A percentile compares a stretch with the other conserved stretches of the same genome.
phyloP scores from a whole-genome alignment of 1,139 yeast genomes.

The Geotrichum reessii region DNA sequence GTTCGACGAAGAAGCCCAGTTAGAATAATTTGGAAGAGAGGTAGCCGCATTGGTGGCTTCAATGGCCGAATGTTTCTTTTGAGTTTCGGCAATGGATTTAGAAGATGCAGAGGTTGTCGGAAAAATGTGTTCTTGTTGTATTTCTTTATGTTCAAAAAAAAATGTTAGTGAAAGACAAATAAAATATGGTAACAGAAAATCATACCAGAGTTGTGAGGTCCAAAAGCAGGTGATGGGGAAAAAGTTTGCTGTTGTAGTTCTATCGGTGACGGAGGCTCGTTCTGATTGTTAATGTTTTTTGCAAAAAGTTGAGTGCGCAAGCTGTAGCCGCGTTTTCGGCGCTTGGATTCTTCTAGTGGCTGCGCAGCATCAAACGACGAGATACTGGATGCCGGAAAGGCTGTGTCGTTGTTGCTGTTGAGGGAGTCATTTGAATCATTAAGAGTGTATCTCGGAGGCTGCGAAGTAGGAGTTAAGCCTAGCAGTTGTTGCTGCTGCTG shows the following conservation, averaged over 20 bases:
- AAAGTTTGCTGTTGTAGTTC: conserved; percentile 18
- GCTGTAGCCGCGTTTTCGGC: conserved; percentile 64
- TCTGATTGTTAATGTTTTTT: conserved; percentile 36
- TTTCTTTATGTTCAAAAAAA: conserved; percentile 20
- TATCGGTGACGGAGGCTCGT: conserved; percentile 24
- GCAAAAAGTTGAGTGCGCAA: conserved; percentile 68
- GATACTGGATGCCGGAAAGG: conserved; percentile 6
- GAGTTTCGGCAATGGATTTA: conserved; percentile 16
- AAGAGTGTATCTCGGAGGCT: background rate
- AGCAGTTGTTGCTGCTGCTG: background rate
- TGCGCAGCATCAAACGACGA: conserved; percentile 21
- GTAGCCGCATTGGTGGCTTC: conserved; percentile 23
- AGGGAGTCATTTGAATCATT: conserved; percentile 3
- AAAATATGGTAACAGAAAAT: background rate
- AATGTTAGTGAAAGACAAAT: conserved; percentile 11
- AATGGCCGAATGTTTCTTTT: conserved; percentile 21
- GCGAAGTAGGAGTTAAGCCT: background rate
- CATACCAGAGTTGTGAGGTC: conserved; percentile 23
- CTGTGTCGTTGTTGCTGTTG: background rate
- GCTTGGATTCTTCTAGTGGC: background rate
- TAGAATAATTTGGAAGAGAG: conserved; percentile 25
- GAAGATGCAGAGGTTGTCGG: conserved; percentile 18
- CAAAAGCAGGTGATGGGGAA: conserved; percentile 14
- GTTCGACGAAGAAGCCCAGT: conserved; percentile 32
- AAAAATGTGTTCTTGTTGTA: conserved; percentile 22